Evolutionary conservation across 1,284 basidiomycete genomes (phyloP).

Genomic region (Mycosarcoma maydis): DNA sequence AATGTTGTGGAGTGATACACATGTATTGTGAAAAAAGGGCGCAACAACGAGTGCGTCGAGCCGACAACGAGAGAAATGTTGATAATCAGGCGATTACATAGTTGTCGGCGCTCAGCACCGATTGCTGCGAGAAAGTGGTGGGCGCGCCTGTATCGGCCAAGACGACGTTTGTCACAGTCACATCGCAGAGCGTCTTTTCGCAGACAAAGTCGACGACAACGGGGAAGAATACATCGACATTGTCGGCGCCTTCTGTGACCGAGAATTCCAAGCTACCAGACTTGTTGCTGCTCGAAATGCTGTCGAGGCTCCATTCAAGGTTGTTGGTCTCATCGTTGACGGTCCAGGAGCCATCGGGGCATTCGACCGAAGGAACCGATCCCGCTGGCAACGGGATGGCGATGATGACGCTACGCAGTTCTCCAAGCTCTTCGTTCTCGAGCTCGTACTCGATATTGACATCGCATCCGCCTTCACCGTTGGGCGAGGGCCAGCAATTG

Average conservation of each 20-base stretch:
- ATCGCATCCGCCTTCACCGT: slow-evolving; percentile 79
- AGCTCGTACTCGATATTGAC: slow-evolving; percentile 98
- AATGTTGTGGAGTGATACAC: too few relatives aligned
- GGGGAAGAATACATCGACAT: slow-evolving; percentile 88
- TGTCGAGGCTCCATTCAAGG: slow-evolving; percentile 82
- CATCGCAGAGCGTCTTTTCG: slow-evolving; percentile 74
- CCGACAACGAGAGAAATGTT: not conserved
- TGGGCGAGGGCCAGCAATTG: slow-evolving; percentile 94
- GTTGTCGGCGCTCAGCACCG: slow-evolving; percentile 67
- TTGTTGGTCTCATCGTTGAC: slow-evolving; percentile 81
- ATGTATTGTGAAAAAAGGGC: too few relatives aligned
- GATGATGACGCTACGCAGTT: slow-evolving; percentile 85
- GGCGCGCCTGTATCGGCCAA: slow-evolving; percentile 74
- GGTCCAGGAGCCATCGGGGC: slow-evolving; percentile 80
- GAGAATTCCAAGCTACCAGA: slow-evolving; percentile 79
- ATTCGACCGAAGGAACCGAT: slow-evolving; percentile 77
- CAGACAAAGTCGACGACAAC: slow-evolving; percentile 84
- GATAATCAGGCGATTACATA: slow-evolving; percentile 54
- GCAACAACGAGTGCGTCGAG: too few relatives aligned
- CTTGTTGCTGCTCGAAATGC: slow-evolving; percentile 71
- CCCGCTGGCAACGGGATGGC: slow-evolving; percentile 90
- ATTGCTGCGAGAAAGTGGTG: slow-evolving; percentile 80
- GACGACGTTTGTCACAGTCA: slow-evolving; percentile 70
- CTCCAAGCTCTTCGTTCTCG: slow-evolving; percentile 72
- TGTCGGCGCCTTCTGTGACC: slow-evolving; percentile 77